Evolutionary conservation across 2,329 filamentous ascomycete species (phyloP), one percentile per base, ranked within the genome.

Genomic region (Escovopsis sp.): DNA sequence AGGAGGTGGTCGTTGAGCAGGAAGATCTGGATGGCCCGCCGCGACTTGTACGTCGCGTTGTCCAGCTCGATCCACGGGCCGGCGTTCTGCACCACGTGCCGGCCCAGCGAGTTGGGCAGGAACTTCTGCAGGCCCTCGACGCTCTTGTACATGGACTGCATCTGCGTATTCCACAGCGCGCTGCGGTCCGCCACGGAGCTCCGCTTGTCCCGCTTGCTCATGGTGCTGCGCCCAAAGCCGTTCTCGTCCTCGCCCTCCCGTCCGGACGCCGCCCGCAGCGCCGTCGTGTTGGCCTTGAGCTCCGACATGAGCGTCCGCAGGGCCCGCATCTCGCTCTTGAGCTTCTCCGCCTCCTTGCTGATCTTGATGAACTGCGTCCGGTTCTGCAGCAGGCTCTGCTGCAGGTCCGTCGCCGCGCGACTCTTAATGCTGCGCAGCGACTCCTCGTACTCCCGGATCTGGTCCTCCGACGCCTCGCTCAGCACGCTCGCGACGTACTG

Each of bases 81-180:
- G 4, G 86, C 93, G 55, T 96, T 88, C 54, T 93, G 78, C 2
- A 96, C 75, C 31, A 98, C 86, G 53, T 94, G 92, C 27, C 90
- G 78, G n/a, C 87, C 88, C 15, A 82, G 76, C 15, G 86, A 71
- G 36, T 87, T 90, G 12, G 90, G 90, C 10, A 98, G 64, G 50
- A 93, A 98, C 55, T 96, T 96, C 51, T 98, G 90, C 9, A 87
- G 94, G 2, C 88, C 88, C 55, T 96, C 90, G n/a, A 98, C 84
- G 30, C 81, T 83, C 61, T 94, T 96, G 75, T 90, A 98, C 31
- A 98, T 63, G 17, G 85, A 79, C 57, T 63, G 54, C 68, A 79
- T 75, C 54, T 79, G 75, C 23, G 72, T 70, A 49, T 75, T 78
- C 75, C 75, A 79, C 35, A 79, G 62, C 13, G 66, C 72, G 37